These are phyloP conservation scores for Sclerotinia trifoliorum DNA, from an alignment of 2,329 filamentous ascomycete species.

Conservation along the genomic window DNA sequence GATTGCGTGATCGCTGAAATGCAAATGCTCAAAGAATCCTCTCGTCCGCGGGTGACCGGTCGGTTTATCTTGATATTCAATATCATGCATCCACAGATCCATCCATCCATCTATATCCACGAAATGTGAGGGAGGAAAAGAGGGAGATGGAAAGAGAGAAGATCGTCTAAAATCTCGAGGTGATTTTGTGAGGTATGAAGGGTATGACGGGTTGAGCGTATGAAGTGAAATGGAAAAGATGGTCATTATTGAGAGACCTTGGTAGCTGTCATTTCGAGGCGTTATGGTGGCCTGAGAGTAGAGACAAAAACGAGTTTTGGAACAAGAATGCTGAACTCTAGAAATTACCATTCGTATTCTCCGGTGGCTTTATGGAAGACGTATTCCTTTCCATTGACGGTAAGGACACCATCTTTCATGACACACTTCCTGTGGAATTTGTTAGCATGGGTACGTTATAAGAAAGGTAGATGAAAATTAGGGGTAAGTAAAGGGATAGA, in stretches of 20 bases:
- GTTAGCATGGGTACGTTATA: conserved; percentile 6
- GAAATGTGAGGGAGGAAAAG: background rate
- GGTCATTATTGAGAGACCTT: background rate
- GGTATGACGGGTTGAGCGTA: background rate
- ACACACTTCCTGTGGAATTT: conserved; percentile 77
- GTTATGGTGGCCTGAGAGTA: background rate
- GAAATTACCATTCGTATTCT: conserved; percentile 89
- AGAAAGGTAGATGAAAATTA: background rate
- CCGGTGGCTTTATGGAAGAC: conserved; percentile 97
- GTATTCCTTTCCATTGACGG: conserved; percentile 90
- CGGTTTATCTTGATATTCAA: conserved; percentile 9
- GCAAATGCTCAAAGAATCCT: background rate
- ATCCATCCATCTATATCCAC: conserved; percentile 7
- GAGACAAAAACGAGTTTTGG: background rate
- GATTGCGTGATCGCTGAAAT: background rate
- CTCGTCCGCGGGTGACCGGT: background rate
- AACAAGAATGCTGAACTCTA: background rate
- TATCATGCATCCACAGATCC: background rate
- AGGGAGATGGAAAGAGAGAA: background rate
- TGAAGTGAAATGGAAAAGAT: background rate
- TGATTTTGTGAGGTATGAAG: background rate
- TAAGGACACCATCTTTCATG: conserved; percentile 93
- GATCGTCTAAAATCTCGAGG: background rate
- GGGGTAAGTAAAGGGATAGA: background rate
- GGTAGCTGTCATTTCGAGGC: background rate